Base-by-base conservation (phyloP, 805 yeast species). In the Diddensiella transvaalensis region DNA sequence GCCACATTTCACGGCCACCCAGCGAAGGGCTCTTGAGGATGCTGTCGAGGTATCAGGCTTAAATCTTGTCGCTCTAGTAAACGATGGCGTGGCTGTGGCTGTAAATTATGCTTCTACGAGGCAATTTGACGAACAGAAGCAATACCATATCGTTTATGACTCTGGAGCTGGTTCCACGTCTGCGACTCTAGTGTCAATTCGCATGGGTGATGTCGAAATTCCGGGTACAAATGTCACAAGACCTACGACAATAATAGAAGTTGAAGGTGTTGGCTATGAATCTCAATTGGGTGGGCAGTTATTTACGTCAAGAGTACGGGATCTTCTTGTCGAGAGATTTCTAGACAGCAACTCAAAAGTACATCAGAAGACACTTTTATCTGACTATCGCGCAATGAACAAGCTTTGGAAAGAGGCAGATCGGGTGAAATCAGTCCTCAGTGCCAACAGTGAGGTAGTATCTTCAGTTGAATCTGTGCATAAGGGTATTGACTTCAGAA, bases 21-120 rank as follows among this genome's bases (percentile, higher is more conserved):
- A 87, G 62, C 79, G 96, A 60, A 69, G 69, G 36, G 87, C 96
- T 0, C 65, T 88, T 38, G 68, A 75, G 29, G 95, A 89, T 56
- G 80, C 90, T 3, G 85, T 83, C 30, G 77, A 74, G 42, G 73
- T 85, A 44, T 86, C 95, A 2, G 86, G 83, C 19, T 67, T 82
- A 50, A 71, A 77, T 40, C 78, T 82, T 11, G 75, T 82, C 50
- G 80, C 83, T 1, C 71, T 91, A 47, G 85, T 90, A 2, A 90
- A 86, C 60, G 97, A 91, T 64, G 97, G 96, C 13, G 69, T 87
- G n/a, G 93, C 98, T 2, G 88, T 87, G 13, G 96, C 95, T 1
- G 67, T 87, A 39, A 87, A 88, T 60, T 90, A 80, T 63, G 87
- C 87, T 1, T 73, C 85, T 26, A 74, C 77, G 40, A 74, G 79